Conservation (phyloP, 805 yeast genomes). For the Ogataea glucozyma region DNA sequence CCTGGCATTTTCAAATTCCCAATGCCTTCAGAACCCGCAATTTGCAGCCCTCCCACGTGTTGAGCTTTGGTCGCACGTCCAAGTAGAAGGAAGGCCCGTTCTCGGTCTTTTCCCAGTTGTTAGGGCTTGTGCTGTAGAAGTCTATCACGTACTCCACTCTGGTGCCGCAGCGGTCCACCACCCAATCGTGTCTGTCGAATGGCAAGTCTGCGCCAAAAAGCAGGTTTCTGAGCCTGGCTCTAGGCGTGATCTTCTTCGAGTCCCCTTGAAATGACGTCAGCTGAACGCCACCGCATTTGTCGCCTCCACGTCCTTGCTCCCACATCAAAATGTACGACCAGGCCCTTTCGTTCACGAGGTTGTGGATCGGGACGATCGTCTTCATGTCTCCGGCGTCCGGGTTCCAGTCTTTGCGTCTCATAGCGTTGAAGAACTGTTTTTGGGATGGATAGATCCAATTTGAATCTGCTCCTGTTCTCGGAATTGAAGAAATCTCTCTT, state of each 20-base stretch:
- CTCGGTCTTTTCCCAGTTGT: conserved; percentile 45
- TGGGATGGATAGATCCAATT: conserved; percentile 97
- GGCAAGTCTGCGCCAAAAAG: conserved; percentile 73
- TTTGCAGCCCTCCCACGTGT: conserved; percentile 76
- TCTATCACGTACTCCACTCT: conserved; percentile 90
- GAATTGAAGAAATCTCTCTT: conserved; percentile 78
- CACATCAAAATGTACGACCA: conserved; percentile 83
- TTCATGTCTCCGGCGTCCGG: conserved; percentile 84
- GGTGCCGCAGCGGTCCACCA: conserved; percentile 78
- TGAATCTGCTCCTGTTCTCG: conserved; percentile 63
- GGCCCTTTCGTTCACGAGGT: conserved; percentile 88
- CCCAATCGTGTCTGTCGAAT: conserved; percentile 97
- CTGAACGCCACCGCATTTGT: conserved; percentile 80
- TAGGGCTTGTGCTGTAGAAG: conserved; percentile 53
- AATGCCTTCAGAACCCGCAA: conserved; percentile 66
- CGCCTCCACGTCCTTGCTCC: conserved; percentile 66
- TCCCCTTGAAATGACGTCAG: conserved; percentile 89
- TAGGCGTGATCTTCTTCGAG: conserved; percentile 79
- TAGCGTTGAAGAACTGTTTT: conserved; percentile 91
- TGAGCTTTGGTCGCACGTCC: conserved; percentile 91
- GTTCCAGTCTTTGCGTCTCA: conserved; percentile 86
- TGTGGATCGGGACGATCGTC: conserved; percentile 90
- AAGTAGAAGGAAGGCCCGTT: conserved; percentile 59
- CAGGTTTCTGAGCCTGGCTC: conserved; percentile 69
- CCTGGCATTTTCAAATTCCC: conserved; percentile 43